Evolutionary conservation across 768 basidiomycete genomes (phyloP).

Genomic region (Pleurotus djamor): DNA sequence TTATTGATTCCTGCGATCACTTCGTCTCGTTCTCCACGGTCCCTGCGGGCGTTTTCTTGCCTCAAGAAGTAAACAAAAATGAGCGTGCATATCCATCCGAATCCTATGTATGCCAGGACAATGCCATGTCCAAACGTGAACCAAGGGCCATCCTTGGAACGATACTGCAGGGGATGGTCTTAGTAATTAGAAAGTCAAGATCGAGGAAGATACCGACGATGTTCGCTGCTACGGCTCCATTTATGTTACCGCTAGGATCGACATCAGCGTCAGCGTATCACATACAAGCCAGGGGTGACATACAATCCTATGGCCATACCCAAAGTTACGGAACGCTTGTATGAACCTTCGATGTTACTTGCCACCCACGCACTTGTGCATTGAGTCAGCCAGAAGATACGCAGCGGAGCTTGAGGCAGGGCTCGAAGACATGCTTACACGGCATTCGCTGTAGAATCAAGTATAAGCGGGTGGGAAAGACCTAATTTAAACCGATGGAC

Average conservation of each 20-base stretch:
- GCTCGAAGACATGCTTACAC: conserved; percentile 32
- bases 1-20: conserved; percentile 51
- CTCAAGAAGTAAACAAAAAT: conserved; percentile 45
- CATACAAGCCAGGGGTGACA: conserved; percentile 3
- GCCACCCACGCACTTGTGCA: conserved; percentile 64
- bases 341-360: conserved; percentile 70
- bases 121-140: conserved; percentile 70
- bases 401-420: too few relatives aligned
- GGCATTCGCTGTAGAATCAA: conserved; percentile 35
- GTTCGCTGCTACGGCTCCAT: conserved; percentile 67
- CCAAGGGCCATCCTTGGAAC: conserved; percentile 61
- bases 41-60: conserved; percentile 59
- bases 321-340: conserved; percentile 69
- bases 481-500: background rate
- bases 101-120: conserved; percentile 65
- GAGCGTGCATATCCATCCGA: conserved; percentile 56
- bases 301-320: conserved; percentile 64
- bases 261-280: background rate
- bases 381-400: conserved; percentile 5
- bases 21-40: conserved; percentile 69
- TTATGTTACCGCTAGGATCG: conserved; percentile 51
- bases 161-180: conserved; percentile 44
- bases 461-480: background rate
- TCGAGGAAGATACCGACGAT: conserved; percentile 40
- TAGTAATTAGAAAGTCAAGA: background rate